Conservation (phyloP, 2,329 filamentous ascomycete genomes). For the Rugonectria rugulosa region DNA sequence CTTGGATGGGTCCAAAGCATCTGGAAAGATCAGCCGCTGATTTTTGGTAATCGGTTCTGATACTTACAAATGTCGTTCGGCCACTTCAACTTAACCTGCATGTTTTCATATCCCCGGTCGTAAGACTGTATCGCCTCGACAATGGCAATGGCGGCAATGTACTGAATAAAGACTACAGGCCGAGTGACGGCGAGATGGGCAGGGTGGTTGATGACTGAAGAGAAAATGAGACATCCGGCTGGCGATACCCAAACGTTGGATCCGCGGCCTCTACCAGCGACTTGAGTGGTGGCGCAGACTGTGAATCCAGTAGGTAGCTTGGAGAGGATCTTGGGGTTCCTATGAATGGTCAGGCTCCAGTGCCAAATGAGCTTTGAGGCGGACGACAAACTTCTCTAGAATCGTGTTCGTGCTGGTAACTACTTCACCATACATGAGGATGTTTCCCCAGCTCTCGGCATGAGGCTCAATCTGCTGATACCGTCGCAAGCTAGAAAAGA, state of each 20-base stretch:
- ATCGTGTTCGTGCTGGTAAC: constrained; percentile 94
- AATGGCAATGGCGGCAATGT: constrained; percentile 87
- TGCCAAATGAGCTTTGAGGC: fast-evolving
- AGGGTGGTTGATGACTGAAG: constrained; percentile 84
- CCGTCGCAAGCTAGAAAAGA: constrained; percentile 73
- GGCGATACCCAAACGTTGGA: constrained; percentile 96
- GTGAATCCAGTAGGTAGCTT: constrained; percentile 87
- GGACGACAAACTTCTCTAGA: constrained; percentile 75
- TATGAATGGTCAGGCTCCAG: constrained; percentile 40
- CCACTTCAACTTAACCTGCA: constrained; percentile 94
- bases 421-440: constrained; percentile 87
- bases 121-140: constrained; percentile 85
- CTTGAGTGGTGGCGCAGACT: constrained; percentile 83
- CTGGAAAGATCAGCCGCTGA: constrained; percentile 41
- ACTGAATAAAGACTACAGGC: constrained; percentile 93
- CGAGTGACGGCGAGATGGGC: constrained; percentile 73
- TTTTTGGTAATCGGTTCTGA: fast-evolving
- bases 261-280: constrained; percentile 87
- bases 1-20: constrained; percentile 70
- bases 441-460: constrained; percentile 74
- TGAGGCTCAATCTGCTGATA: constrained; percentile 68
- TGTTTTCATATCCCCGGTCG: constrained; percentile 73
- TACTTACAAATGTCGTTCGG: constrained; percentile 87
- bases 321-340: constrained; percentile 79
- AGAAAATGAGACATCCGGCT: constrained; percentile 85